Conservation (phyloP, 345 rosid species). For the Diplotaxis tenuifolia region DNA sequence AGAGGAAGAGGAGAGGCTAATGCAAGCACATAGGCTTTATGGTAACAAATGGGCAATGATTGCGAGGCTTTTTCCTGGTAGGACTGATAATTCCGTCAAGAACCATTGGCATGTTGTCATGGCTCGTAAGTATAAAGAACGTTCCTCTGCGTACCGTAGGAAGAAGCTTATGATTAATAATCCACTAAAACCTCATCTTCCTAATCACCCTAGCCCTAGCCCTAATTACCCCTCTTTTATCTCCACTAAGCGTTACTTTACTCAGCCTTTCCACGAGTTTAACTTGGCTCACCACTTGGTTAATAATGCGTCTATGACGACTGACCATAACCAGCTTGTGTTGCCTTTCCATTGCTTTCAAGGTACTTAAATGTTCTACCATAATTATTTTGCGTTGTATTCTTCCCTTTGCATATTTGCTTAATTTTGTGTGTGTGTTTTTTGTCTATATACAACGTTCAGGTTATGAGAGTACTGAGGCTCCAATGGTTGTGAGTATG, state of each 20-base stretch:
- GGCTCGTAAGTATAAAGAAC: slow-evolving; percentile 95
- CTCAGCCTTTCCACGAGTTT: slow-evolving; percentile 33
- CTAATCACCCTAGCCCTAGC: slow-evolving; percentile 21
- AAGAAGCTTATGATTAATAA: slow-evolving; percentile 45
- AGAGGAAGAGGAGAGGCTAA: slow-evolving; percentile 92
- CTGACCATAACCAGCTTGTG: slow-evolving; percentile 21
- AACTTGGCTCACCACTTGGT: slow-evolving; percentile 16
- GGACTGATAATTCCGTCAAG: slow-evolving; percentile 99
- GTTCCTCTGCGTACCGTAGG: slow-evolving; percentile 72
- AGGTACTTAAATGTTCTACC: slow-evolving; percentile 13
- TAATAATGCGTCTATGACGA: slow-evolving; percentile 2
- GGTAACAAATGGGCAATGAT: slow-evolving; percentile 99
- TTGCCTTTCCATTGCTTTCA: slow-evolving; percentile 40
- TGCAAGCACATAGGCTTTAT: slow-evolving; percentile 91
- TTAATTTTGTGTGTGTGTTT: neutral
- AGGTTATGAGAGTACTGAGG: slow-evolving; percentile 31
- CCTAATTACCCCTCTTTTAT: slow-evolving; percentile 30
- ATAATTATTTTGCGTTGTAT: neutral
- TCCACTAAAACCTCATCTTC: slow-evolving; percentile 15
- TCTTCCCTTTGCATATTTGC: neutral
- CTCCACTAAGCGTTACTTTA: slow-evolving; percentile 27
- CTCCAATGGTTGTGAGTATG: slow-evolving; percentile 21
- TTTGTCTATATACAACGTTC: neutral
- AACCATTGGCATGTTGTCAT: slow-evolving; percentile 98
- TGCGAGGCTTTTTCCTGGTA: slow-evolving; percentile 91